Evolutionary conservation across 129 eudicot species (phyloP), one percentile per base, ranked within the genome.

Genomic region (Flaveria ramosissima): DNA sequence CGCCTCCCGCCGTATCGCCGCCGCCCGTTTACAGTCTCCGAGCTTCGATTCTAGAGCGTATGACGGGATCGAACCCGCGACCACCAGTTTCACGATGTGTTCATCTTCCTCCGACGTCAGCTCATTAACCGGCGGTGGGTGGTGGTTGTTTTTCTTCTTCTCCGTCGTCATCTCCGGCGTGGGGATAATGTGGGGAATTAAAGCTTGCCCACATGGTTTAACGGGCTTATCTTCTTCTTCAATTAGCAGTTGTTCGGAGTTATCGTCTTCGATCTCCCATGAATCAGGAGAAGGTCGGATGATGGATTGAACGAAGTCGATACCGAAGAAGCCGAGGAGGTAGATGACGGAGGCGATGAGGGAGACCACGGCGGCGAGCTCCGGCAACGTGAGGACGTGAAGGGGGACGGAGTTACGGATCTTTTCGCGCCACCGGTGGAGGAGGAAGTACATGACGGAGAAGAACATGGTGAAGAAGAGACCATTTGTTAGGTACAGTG

Each of bases 21-120:
- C 96, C 0, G 96, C 89, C 8, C 86, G 86, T 26, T 63, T 70
- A 66, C 89, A 86, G 45, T 89, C 88, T 3, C 92, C 85, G 6
- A 89, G 87, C 64, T 87, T 89, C 4, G 86, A 71, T 61, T 89
- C 96, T 0, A 89, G 81, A 1, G 88, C 56, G 41, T 89, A 89
- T 0, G 96, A 87, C 0, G 89, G 88, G 8, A 47, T 76, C 6
- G 73, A 42, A 1, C 96, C 96, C 1, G 42, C 55, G 9, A 87
- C 88, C 4, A 89, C 96, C 1, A 83, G 51, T 23, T 78, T 68
- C 14, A 89, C 65, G 6, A 89, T 41, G 41, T 56, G 84, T 67
- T 87, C 92, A 23, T 89, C 96, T 1, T 84, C 86, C 3, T 12
- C 42, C 68, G 42, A 24, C 11, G 2, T 26, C 41, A 14, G 66